Base-by-base conservation (phyloP, 1,139 yeast genomes). In the Suhomyces guaymorum region DNA sequence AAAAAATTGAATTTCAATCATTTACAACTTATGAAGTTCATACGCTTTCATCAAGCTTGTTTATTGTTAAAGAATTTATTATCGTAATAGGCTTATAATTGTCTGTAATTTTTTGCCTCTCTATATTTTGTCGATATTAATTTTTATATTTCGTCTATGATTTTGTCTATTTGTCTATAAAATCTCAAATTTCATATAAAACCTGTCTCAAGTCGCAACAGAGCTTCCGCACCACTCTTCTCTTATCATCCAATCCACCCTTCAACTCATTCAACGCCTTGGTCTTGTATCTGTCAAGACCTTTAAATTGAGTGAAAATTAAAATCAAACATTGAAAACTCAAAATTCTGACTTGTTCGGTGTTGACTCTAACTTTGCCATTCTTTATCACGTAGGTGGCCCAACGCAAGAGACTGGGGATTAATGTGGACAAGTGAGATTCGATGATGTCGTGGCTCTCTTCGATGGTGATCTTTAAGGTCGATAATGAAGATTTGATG, bases 181-280 rank as follows among this genome's bases (percentile, higher is more conserved):
- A 11, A 12, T 23, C n/a, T 25, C 19, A 28, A 32, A 75, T 48
- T 47, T 84, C 94, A 55, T 64, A 85, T 46, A 78, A 81, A 2
- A 72, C 65, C 54, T 92, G 97, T 52, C 96, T 76, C 34, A 92
- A 78, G 47, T 83, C 87, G 36, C 84, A 80, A 7, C 90, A 83
- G 35, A 78, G 73, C 53, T 79, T 82, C 50, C 98, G 75, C 2
- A 92, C 87, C 5, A 59, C 62, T 56, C 98, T 75, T 52, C 73
- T 82, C 35, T 71, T 75, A 55, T 92, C 97, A 47, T 86, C 95
- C 44, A 92, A 64, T 1, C 75, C 80, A 1, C 51, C 52, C 2
- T 63, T 66, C 33, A 87, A 62, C 7, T 67, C 70, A 16, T 51
- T 58, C 28, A 87, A 66, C 7, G 86, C 69, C 4, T 56, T 58